A percentile compares a stretch with the other conserved stretches of the same genome.
Evolutionary conservation across 768 basidiomycete species (phyloP).

Genomic region (Boletus coccyginus): DNA sequence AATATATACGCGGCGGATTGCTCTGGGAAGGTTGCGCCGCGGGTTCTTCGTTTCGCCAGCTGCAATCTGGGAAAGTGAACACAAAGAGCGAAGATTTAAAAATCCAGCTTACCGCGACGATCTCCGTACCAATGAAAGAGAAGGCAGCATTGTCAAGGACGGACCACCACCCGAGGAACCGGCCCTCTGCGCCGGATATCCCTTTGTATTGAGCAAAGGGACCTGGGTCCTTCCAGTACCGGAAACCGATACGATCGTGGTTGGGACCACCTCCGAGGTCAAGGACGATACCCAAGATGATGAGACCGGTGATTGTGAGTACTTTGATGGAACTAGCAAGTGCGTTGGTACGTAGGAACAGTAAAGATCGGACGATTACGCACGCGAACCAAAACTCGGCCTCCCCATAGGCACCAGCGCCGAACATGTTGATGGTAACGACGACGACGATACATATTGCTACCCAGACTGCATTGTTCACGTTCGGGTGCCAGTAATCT

Average conservation of each 20-base stretch:
- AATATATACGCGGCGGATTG: conserved; percentile 60
- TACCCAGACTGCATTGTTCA: conserved; percentile 77
- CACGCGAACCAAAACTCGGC: conserved; percentile 85
- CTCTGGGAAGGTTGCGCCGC: conserved; percentile 57
- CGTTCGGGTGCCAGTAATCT: conserved; percentile 60
- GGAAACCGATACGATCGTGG: conserved; percentile 60
- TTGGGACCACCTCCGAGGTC: conserved; percentile 88
- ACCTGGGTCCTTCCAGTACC: conserved; percentile 86
- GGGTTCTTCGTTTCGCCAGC: conserved; percentile 93
- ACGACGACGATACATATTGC: conserved; percentile 73
- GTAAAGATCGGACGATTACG: neutral
- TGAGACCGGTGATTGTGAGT: conserved; percentile 73
- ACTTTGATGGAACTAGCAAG: conserved; percentile 73
- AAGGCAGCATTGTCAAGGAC: conserved; percentile 88
- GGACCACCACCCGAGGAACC: conserved; percentile 70
- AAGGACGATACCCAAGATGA: conserved; percentile 68
- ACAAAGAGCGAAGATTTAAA: neutral
- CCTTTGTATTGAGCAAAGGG: conserved; percentile 73
- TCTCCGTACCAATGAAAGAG: conserved; percentile 92
- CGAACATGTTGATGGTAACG: conserved; percentile 70
- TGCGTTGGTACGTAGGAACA: neutral
- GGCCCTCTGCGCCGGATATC: conserved; percentile 68
- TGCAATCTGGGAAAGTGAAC: conserved; percentile 53
- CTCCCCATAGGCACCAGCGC: conserved; percentile 79
- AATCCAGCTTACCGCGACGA: conserved; percentile 67